Evolutionary conservation across 2,329 filamentous ascomycete genomes (phyloP).

Genomic region (Chalara sp.): DNA sequence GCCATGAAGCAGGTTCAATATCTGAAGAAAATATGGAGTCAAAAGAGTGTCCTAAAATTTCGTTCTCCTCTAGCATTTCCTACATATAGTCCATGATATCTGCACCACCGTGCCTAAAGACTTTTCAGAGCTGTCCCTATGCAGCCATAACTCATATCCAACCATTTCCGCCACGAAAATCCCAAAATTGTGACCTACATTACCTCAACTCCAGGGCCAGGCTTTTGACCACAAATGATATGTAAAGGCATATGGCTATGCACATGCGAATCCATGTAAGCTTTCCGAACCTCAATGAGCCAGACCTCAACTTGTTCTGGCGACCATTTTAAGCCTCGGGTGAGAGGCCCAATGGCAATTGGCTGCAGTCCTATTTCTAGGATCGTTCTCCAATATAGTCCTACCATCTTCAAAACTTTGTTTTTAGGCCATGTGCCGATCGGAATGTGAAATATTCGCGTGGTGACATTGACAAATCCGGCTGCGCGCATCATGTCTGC

Average conservation of each 20-base stretch:
- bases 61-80: no score
- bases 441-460: constrained; percentile 32
- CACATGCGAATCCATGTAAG: constrained; percentile 32
- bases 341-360: constrained; percentile 42
- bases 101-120: no score
- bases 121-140: no score
- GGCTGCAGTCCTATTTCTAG: constrained; percentile 41
- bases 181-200: neutral
- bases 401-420: constrained; percentile 41
- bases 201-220: constrained; percentile 17
- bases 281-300: constrained; percentile 39
- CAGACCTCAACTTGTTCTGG: constrained; percentile 41
- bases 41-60: no score
- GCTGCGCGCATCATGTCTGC: constrained; percentile 38
- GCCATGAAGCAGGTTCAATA: neutral
- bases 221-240: constrained; percentile 45
- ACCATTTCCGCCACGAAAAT: neutral
- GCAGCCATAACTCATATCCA: neutral
- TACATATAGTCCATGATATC: no score
- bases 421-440: constrained; percentile 36
- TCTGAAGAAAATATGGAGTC: neutral
- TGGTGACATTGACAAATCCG: constrained; percentile 40
- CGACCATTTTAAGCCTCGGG: constrained; percentile 39
- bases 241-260: constrained; percentile 48
- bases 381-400: constrained; percentile 42